Conservation (phyloP, 768 basidiomycete genomes). For the Auriscalpium vulgare region DNA sequence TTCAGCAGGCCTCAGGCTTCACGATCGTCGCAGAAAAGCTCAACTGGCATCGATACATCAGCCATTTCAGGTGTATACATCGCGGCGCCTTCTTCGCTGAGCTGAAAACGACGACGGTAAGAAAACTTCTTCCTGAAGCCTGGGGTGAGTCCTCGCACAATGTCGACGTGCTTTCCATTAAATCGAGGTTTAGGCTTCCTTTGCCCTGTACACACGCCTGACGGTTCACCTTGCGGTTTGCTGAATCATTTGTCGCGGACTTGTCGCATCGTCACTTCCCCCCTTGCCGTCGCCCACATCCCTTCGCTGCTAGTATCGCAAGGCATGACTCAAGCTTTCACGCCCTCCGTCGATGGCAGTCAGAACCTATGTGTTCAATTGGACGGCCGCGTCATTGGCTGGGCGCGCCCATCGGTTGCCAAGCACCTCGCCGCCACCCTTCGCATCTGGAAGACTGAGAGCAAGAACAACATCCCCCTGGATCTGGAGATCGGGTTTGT, state of each 20-base stretch:
- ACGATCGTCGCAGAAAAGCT: constrained; percentile 98
- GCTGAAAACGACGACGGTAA: constrained; percentile 94
- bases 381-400: constrained; percentile 93
- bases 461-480: constrained; percentile 69
- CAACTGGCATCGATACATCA: constrained; percentile 97
- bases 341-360: constrained; percentile 71
- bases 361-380: constrained; percentile 84
- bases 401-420: constrained; percentile 72
- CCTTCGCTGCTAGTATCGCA: constrained; percentile 75
- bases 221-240: constrained; percentile 95
- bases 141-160: constrained; percentile 60
- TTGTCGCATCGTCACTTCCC: constrained; percentile 81
- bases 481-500: constrained; percentile 95
- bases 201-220: constrained; percentile 97
- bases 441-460: constrained; percentile 93
- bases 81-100: constrained; percentile 99
- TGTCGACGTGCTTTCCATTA: constrained; percentile 2
- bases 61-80: constrained; percentile 97
- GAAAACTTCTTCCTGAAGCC: constrained; percentile 93
- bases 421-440: constrained; percentile 76
- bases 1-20: constrained; percentile 97
- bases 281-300: constrained; percentile 69
- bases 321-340: constrained; percentile 92
- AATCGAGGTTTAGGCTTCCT: constrained; percentile 56
- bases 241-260: constrained; percentile 93